Percentiles rank a stretch among this genome's conserved stretches.
These are phyloP conservation scores for Syzygium aqueum DNA, from an alignment of 345 rosid species.

Conservation along the genomic window DNA sequence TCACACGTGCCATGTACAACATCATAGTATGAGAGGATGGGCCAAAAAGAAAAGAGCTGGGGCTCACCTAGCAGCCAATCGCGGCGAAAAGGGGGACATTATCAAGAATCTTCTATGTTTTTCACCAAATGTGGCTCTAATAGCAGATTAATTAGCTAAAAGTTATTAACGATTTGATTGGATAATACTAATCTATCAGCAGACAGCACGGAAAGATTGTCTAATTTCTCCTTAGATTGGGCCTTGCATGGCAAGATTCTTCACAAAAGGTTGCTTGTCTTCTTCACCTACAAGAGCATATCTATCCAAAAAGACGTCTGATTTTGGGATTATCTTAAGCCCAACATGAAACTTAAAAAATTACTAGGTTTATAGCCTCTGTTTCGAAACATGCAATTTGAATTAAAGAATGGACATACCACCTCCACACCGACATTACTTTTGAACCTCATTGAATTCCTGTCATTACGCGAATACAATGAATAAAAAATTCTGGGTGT, in stretches of 20 bases:
- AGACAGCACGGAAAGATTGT: neutral
- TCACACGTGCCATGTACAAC: slow-evolving; percentile 4
- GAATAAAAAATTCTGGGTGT: slow-evolving; percentile 1
- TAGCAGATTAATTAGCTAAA: neutral
- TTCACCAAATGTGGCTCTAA: neutral
- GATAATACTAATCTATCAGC: neutral
- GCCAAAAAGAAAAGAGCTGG: neutral
- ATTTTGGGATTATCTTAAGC: neutral
- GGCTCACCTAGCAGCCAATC: slow-evolving; percentile 2
- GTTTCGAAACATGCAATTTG: neutral
- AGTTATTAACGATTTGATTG: neutral
- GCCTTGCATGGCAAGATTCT: neutral
- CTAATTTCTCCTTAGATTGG: neutral
- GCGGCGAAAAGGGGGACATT: neutral
- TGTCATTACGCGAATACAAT: neutral
- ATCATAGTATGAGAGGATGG: neutral
- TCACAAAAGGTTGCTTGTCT: slow-evolving; percentile 3
- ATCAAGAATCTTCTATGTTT: neutral
- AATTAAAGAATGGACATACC: neutral
- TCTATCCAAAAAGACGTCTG: neutral
- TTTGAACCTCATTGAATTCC: neutral
- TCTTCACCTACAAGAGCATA: neutral
- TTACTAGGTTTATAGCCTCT: neutral
- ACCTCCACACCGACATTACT: slow-evolving; percentile 1
- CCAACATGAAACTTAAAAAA: neutral